Evolutionary conservation across 2,329 filamentous ascomycete species (phyloP).

Genomic region (Furcasterigmium furcatum): DNA sequence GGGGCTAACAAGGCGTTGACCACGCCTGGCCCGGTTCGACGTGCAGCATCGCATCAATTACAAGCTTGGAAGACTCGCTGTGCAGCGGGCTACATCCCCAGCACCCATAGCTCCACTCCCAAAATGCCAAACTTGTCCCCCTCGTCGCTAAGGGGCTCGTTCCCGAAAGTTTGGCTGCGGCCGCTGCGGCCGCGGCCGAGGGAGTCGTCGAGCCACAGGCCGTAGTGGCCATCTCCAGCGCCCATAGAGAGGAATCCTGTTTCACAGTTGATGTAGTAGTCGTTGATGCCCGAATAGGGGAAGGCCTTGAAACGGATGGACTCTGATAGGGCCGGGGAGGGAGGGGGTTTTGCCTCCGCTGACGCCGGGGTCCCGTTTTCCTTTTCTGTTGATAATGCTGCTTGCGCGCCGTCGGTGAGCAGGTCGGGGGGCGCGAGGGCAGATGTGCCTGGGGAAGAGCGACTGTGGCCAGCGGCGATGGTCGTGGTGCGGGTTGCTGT

Average conservation of each 20-base stretch:
- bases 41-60: no score
- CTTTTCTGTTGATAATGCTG: no score
- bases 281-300: conserved; percentile 91
- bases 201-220: conserved; percentile 86
- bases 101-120: conserved; percentile 90
- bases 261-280: conserved; percentile 95
- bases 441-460: conserved; percentile 17
- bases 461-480: conserved; percentile 20
- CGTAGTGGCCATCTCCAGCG: conserved; percentile 85
- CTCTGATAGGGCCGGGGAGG: conserved; percentile 55
- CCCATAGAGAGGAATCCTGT: conserved; percentile 80
- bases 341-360: conserved; percentile 17
- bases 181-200: conserved; percentile 83
- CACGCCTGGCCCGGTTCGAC: no score
- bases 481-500: conserved; percentile 34
- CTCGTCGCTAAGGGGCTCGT: conserved; percentile 89
- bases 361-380: conserved; percentile 7
- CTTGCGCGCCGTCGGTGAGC: neutral
- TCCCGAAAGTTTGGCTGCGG: conserved; percentile 87
- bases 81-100: no score
- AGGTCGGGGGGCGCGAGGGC: conserved; percentile 19
- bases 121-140: conserved; percentile 88
- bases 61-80: no score
- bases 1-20: no score
- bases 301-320: conserved; percentile 95